Conservation (phyloP, 2,329 filamentous ascomycete genomes). For the Cladosporium cucumerinum region DNA sequence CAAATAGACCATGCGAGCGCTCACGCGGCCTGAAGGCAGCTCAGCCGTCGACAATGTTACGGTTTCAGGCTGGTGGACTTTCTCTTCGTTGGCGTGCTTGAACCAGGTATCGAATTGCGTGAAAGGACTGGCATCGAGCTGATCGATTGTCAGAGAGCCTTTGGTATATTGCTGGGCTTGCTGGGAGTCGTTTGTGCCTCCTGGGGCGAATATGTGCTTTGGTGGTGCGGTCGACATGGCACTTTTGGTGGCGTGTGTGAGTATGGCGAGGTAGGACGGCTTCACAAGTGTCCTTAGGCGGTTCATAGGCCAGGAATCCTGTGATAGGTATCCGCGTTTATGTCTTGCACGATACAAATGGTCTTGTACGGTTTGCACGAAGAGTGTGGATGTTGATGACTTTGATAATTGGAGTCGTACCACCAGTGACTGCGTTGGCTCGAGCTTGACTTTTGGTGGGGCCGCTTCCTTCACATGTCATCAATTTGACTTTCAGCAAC, state of each 20-base stretch:
- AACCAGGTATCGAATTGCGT: conserved; percentile 92
- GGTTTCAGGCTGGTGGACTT: conserved; percentile 77
- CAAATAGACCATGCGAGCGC: conserved; percentile 83
- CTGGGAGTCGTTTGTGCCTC: conserved; percentile 53
- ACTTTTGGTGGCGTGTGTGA: conserved; percentile 10
- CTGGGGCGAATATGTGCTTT: conserved; percentile 59
- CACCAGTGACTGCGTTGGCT: conserved; percentile 7
- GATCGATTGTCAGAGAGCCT: conserved; percentile 57
- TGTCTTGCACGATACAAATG: background rate
- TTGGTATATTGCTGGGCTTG: conserved; percentile 76
- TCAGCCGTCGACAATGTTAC: conserved; percentile 81
- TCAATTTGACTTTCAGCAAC: background rate
- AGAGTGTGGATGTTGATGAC: background rate
- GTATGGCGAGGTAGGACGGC: conserved; percentile 1
- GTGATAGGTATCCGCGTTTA: too few relatives aligned
- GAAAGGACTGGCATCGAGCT: conserved; percentile 66
- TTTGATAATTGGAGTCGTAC: background rate
- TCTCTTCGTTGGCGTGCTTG: conserved; percentile 60
- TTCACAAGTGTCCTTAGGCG: background rate
- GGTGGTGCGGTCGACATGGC: conserved; percentile 25
- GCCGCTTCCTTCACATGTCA: conserved; percentile 14
- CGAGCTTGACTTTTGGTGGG: conserved; percentile 6
- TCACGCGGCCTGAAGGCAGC: conserved; percentile 79
- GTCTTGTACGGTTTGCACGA: background rate
- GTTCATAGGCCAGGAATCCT: background rate